Conservation (phyloP, 2,329 filamentous ascomycete species). For the Camptophora hylomeconis region DNA sequence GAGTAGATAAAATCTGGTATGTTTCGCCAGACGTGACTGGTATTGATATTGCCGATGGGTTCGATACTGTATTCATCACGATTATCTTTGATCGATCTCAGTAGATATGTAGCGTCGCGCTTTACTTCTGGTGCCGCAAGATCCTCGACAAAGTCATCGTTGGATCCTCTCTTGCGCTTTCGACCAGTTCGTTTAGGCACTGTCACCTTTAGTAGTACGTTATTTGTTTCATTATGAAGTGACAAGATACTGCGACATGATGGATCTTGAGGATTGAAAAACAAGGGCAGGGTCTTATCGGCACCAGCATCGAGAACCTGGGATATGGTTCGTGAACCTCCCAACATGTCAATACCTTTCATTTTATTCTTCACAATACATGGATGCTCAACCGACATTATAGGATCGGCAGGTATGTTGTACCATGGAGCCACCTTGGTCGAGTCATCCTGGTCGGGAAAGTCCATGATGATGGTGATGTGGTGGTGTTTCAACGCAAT, state of each 20-base stretch:
- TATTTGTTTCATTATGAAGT: slow-evolving; percentile 61
- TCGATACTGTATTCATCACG: slow-evolving; percentile 52
- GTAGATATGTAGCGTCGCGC: slow-evolving; percentile 42
- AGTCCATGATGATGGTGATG: not conserved
- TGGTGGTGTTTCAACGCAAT: too few relatives aligned
- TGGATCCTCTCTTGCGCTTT: slow-evolving; percentile 67
- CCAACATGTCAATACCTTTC: slow-evolving; percentile 50
- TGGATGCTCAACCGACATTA: slow-evolving; percentile 55
- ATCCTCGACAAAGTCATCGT: slow-evolving; percentile 48
- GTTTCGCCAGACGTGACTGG: slow-evolving; percentile 78
- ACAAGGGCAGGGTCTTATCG: slow-evolving; percentile 49
- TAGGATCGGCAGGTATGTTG: slow-evolving; percentile 36
- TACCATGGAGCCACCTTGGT: slow-evolving; percentile 32
- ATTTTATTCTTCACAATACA: slow-evolving; percentile 52
- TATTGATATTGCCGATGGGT: slow-evolving; percentile 57
- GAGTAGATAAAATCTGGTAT: slow-evolving; percentile 74
- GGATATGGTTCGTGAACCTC: slow-evolving; percentile 41
- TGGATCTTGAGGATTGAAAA: slow-evolving; percentile 66
- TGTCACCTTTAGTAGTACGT: slow-evolving; percentile 73
- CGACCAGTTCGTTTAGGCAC: slow-evolving; percentile 78
- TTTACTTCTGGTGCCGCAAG: slow-evolving; percentile 26
- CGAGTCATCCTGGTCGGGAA: not conserved
- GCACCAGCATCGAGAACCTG: slow-evolving; percentile 35
- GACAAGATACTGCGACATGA: slow-evolving; percentile 68
- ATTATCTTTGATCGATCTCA: slow-evolving; percentile 59